A percentile compares a stretch with the other conserved stretches of the same genome.
Conservation (phyloP, 306 rosid species). For the Herpetospermum pedunculosum region DNA sequence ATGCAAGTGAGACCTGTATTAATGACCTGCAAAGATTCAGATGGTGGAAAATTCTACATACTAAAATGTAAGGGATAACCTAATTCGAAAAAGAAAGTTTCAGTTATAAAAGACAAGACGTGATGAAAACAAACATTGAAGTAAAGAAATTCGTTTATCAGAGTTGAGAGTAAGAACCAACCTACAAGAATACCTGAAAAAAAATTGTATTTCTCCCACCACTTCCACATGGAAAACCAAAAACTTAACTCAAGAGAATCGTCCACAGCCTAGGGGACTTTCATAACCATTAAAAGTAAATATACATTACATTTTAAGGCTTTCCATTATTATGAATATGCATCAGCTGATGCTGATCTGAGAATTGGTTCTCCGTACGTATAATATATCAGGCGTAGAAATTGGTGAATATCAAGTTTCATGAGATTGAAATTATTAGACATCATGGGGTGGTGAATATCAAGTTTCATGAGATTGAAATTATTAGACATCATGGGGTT, state of each 20-base stretch:
- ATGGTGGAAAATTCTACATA: not conserved
- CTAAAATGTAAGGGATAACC: not conserved
- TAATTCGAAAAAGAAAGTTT: not conserved
- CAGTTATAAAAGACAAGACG: not conserved
- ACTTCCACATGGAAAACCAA: not conserved
- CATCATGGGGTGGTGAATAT: too few species aligned
- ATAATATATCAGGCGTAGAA: too few species aligned
- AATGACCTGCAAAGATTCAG: not conserved
- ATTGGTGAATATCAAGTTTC: too few species aligned
- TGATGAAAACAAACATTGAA: not conserved
- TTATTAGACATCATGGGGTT: too few species aligned
- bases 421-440: too few species aligned
- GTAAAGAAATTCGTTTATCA: not conserved
- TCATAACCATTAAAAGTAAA: not conserved
- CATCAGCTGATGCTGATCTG: not conserved
- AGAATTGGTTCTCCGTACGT: not conserved
- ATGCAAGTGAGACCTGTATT: constrained; percentile 14
- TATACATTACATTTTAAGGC: not conserved
- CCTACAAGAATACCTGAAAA: not conserved
- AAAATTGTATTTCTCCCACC: not conserved
- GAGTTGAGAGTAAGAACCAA: not conserved
- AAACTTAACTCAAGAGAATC: not conserved
- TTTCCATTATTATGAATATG: not conserved
- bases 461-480: too few species aligned
- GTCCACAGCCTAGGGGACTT: not conserved